Conservation (phyloP, 192 early-diverging fungal species). For the Backusella tarrabulga region DNA sequence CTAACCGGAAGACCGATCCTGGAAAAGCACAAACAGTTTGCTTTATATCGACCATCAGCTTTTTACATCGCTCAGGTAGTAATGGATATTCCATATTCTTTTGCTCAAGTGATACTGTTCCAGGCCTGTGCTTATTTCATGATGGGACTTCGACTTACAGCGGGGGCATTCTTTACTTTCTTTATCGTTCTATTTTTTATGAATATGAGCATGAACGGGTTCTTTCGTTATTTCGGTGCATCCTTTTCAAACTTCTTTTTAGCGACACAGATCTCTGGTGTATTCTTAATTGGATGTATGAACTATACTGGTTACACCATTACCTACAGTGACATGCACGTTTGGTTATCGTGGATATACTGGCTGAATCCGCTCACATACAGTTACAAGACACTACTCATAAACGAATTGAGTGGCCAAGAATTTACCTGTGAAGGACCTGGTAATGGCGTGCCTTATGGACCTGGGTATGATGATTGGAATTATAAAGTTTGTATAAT, state of each 20-base stretch:
- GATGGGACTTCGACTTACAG: conserved; percentile 26
- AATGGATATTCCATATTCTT: conserved; percentile 46
- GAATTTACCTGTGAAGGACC: conserved; percentile 34
- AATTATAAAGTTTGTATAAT: conserved; percentile 57
- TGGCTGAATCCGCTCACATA: conserved; percentile 65
- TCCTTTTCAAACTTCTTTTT: conserved; percentile 46
- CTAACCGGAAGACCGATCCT: conserved; percentile 68
- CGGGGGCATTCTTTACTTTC: conserved; percentile 53
- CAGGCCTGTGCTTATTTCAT: conserved; percentile 58
- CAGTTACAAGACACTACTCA: conserved; percentile 55
- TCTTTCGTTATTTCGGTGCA: conserved; percentile 59
- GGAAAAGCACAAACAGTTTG: conserved; percentile 77
- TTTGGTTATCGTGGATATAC: conserved; percentile 59
- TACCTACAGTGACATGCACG: conserved; percentile 54
- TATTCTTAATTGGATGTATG: conserved; percentile 51
- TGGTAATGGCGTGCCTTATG: conserved; percentile 24
- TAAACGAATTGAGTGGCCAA: conserved; percentile 60
- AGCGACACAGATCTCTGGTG: conserved; percentile 51
- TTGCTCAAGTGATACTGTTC: conserved; percentile 58
- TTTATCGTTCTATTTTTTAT: conserved; percentile 50
- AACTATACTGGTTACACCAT: conserved; percentile 66
- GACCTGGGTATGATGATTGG: conserved; percentile 39
- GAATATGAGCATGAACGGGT: conserved; percentile 51
- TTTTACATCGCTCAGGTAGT: conserved; percentile 53
- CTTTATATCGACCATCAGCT: conserved; percentile 61